phyloP scores from a whole-genome alignment of 2,329 filamentous ascomycete species.

The Dactylella cylindrospora region DNA sequence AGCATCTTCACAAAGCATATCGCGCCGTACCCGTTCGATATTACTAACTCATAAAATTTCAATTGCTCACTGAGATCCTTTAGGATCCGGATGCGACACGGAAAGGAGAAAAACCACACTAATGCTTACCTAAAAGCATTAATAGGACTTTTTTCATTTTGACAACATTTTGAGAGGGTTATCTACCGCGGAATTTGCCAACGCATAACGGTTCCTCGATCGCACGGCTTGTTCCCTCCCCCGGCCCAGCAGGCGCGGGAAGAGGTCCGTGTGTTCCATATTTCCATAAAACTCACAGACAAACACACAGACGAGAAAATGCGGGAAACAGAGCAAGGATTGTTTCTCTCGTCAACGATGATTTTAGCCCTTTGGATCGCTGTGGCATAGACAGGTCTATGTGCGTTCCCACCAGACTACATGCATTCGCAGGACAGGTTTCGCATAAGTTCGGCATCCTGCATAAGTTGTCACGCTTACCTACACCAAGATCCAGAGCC shows the following conservation, averaged over 20 bases:
- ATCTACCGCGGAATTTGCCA: conserved; percentile 21
- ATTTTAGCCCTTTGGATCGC: too few relatives aligned
- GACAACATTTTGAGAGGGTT: conserved; percentile 5
- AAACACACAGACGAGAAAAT: conserved; percentile 5
- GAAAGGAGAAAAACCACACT: too few relatives aligned
- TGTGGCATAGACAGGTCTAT: too few relatives aligned
- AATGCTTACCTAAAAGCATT: conserved; percentile 39
- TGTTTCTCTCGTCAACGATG: conserved; percentile 2
- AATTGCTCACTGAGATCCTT: too few relatives aligned
- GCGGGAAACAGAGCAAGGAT: background rate
- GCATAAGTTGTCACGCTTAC: conserved; percentile 39
- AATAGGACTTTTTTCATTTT: conserved; percentile 9
- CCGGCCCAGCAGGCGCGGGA: too few relatives aligned
- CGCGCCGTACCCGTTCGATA: too few relatives aligned
- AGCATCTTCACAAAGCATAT: too few relatives aligned
- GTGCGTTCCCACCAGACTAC: too few relatives aligned
- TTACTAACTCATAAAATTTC: too few relatives aligned
- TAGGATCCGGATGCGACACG: too few relatives aligned
- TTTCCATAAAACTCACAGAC: background rate
- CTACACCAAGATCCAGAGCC: conserved; percentile 14
- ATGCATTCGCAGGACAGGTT: too few relatives aligned
- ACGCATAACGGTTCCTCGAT: conserved; percentile 15
- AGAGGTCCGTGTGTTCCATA: conserved; percentile 27
- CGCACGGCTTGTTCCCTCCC: conserved; percentile 21
- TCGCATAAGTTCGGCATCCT: conserved; percentile 16